Evolutionary conservation across 108 stramenopile genomes (phyloP).

Genomic region (Epithemia pelagica): DNA sequence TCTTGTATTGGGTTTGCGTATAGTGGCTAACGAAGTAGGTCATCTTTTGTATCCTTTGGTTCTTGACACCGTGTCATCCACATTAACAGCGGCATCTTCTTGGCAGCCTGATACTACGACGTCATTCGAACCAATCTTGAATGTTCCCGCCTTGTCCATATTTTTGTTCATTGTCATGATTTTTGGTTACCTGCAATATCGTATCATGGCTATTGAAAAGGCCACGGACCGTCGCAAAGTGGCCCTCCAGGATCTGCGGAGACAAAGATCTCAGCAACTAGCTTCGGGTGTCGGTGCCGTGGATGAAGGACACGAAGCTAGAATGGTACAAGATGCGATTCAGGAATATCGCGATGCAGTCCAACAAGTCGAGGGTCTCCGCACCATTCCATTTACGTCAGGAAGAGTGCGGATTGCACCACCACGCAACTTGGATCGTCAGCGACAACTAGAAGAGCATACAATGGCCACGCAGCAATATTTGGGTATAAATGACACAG

Average conservation of each 20-base stretch:
- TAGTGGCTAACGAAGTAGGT: too few relatives aligned
- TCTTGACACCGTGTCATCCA: too few relatives aligned
- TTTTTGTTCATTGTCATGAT: constrained; percentile 46
- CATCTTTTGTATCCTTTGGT: too few relatives aligned
- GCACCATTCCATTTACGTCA: constrained; percentile 54
- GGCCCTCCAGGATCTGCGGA: constrained; percentile 33
- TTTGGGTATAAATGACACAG: too few relatives aligned
- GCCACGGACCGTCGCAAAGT: constrained; percentile 40
- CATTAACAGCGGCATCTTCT: too few relatives aligned
- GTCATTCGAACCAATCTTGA: constrained; percentile 51
- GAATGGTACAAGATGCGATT: constrained; percentile 22
- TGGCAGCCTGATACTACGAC: too few relatives aligned
- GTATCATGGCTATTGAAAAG: constrained; percentile 46
- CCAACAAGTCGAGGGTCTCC: constrained; percentile 36
- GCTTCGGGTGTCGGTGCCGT: constrained; percentile 3
- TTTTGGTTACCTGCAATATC: constrained; percentile 38
- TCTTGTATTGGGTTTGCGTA: too few relatives aligned
- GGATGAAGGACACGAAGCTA: constrained; percentile 4
- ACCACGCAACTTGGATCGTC: too few relatives aligned
- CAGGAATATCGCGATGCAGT: constrained; percentile 45
- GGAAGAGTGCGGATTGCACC: constrained; percentile 57
- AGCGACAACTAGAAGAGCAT: too few relatives aligned
- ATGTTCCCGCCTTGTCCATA: constrained; percentile 44
- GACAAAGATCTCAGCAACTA: constrained; percentile 40
- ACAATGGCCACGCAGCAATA: too few relatives aligned